Base-by-base conservation (phyloP, 2,329 filamentous ascomycete genomes). In the Fusarium incarnatum region DNA sequence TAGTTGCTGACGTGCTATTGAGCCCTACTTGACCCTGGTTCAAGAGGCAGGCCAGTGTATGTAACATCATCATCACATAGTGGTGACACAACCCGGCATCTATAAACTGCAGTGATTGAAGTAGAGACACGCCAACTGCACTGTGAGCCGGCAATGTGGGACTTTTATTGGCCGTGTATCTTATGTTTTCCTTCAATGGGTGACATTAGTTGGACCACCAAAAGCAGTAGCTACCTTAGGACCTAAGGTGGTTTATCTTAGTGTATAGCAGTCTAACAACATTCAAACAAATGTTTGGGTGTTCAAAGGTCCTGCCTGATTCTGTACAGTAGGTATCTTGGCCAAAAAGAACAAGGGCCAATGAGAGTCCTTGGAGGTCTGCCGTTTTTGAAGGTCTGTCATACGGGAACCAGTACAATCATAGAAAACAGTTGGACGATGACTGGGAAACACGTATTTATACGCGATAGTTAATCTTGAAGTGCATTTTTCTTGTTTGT, bases 1-100 rank as follows among this genome's bases (percentile, higher is more conserved):
- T n/a, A 18, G 47, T 56, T 68, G 28, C 60, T 68, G 65, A 53
- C 65, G 65, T 68, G 55, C 65, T 60, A 30, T 48, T 28, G 60
- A 61, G 37, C 65, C 59, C 48, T 63, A 46, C 20, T 34, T 28
- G 23, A 69, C 23, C 60, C 49, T 32, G 28, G 66, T 34, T 16
- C 32, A 48, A 41, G 20, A 42, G 25, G 23, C 23, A 54, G 47
- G 28, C 34, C 46, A 46, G 28, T 20, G 44, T 53, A 70, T 20
- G 44, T 53, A 70, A 22, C 55, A 68, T 68, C 59, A 69, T 61
- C 50, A 67, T 61, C 61, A 50, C 55, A 34, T 11, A 42, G 55
- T 69, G 50, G 42, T 70, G 45, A 67, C 61, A 70, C 52, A 67
- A 59, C 56, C 44, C 28, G 18, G 12, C 52, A 34, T 44, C 22